phyloP scores from a whole-genome alignment of 345 rosid species.

The Gossypium australe region DNA sequence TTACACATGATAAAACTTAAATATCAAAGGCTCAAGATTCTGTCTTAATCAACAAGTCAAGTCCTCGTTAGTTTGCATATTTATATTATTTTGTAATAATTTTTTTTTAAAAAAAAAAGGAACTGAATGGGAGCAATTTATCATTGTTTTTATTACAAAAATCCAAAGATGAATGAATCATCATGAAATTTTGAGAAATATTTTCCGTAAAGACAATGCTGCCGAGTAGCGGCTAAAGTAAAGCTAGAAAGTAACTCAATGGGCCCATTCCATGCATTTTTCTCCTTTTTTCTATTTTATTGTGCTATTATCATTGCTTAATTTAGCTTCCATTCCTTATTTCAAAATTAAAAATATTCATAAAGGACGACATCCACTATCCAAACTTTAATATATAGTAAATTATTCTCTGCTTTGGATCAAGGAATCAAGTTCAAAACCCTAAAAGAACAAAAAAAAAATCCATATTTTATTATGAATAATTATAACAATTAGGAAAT shows the following conservation, averaged over 20 bases:
- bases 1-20: accelerated
- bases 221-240: constrained; percentile 8
- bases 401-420: background rate
- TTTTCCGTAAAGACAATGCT: constrained; percentile 13
- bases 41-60: no score
- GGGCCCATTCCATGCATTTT: background rate
- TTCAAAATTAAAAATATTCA: background rate
- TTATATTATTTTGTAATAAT: no score
- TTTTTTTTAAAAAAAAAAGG: no score
- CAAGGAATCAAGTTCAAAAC: background rate
- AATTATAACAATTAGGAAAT: background rate
- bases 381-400: background rate
- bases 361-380: background rate
- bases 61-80: no score
- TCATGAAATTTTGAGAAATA: constrained; percentile 11
- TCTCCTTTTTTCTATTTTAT: no score
- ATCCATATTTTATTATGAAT: background rate
- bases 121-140: no score
- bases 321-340: background rate
- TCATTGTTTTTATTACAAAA: background rate
- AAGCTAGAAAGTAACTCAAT: background rate
- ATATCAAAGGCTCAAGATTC: no score
- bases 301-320: background rate
- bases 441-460: background rate
- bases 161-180: background rate